Evolutionary conservation across 768 basidiomycete species (phyloP).

Genomic region (Suillus cothurnatus): DNA sequence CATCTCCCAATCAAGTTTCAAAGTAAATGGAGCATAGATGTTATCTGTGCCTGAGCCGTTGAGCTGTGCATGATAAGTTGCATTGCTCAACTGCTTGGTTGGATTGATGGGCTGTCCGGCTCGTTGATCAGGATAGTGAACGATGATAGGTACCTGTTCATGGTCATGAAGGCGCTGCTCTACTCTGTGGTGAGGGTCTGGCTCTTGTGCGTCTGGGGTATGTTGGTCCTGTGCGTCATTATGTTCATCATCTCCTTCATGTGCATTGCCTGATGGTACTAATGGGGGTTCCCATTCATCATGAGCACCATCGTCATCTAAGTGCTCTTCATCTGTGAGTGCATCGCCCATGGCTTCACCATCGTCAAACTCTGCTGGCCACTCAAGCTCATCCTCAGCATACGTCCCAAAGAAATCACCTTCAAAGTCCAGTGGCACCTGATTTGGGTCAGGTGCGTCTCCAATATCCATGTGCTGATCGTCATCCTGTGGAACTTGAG

Average conservation of each 20-base stretch:
- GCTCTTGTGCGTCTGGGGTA: not conserved
- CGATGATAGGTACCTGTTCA: not conserved
- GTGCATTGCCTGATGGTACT: too few species aligned
- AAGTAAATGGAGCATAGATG: not conserved
- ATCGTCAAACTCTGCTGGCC: too few species aligned
- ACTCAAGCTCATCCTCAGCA: too few species aligned
- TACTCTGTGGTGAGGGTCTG: too few species aligned
- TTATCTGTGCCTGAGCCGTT: not conserved
- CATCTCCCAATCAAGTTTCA: not conserved
- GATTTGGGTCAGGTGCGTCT: too few species aligned
- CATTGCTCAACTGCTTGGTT: not conserved
- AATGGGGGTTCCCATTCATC: not conserved
- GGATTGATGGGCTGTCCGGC: not conserved
- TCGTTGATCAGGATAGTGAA: not conserved
- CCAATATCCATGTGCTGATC: too few species aligned
- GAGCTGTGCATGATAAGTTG: not conserved
- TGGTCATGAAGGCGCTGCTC: not conserved
- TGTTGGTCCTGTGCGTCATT: not conserved
- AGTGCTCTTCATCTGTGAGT: not conserved
- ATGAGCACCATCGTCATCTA: not conserved
- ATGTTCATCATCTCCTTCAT: too few species aligned
- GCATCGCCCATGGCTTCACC: too few species aligned
- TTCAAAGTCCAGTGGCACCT: too few species aligned
- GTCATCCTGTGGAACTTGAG: too few species aligned
- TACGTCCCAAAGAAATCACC: too few species aligned